These are phyloP conservation scores for Iberis amara DNA, from an alignment of 441 rosid genomes.

Conservation along the genomic window DNA sequence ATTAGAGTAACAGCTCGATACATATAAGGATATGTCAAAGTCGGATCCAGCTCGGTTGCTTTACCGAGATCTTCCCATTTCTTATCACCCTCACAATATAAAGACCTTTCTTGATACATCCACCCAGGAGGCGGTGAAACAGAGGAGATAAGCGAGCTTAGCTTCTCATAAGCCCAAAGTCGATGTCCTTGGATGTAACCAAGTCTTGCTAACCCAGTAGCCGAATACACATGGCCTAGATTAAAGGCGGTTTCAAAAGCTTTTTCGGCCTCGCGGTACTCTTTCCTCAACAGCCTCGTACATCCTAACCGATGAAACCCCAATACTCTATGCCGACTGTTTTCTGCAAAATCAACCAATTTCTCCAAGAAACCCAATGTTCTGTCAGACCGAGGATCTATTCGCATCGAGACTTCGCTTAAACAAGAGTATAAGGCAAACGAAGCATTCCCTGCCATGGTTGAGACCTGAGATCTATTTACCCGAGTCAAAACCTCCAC, in stretches of 20 bases:
- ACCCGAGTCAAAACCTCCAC: slow-evolving; percentile 55
- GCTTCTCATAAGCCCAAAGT: slow-evolving; percentile 68
- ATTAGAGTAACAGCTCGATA: slow-evolving; percentile 75
- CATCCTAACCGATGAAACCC: slow-evolving; percentile 95
- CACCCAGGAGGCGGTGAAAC: slow-evolving; percentile 68
- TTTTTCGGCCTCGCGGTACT: slow-evolving; percentile 68
- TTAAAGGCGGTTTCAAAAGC: slow-evolving; percentile 59
- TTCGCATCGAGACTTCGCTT: slow-evolving; percentile 81
- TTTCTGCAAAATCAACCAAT: slow-evolving; percentile 67
- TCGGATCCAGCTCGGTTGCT: slow-evolving; percentile 84
- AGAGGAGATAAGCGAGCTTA: slow-evolving; percentile 75
- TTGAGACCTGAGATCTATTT: slow-evolving; percentile 45
- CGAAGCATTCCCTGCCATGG: slow-evolving; percentile 78
- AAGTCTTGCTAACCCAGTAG: slow-evolving; percentile 77
- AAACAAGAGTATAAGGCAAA: slow-evolving; percentile 75
- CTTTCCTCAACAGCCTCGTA: slow-evolving; percentile 71
- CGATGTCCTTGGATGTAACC: slow-evolving; percentile 55
- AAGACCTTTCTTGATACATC: slow-evolving; percentile 96
- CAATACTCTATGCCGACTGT: slow-evolving; percentile 55
- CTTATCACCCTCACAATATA: slow-evolving; percentile 69
- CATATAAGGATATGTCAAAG: slow-evolving; percentile 94
- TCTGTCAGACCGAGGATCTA: slow-evolving; percentile 64
- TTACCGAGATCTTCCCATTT: slow-evolving; percentile 76
- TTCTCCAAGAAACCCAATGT: slow-evolving; percentile 55
- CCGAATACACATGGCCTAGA: slow-evolving; percentile 75